Evolutionary conservation across 495 filamentous ascomycete genomes (phyloP).

Genomic region (Opeltia flavorubescens): DNA sequence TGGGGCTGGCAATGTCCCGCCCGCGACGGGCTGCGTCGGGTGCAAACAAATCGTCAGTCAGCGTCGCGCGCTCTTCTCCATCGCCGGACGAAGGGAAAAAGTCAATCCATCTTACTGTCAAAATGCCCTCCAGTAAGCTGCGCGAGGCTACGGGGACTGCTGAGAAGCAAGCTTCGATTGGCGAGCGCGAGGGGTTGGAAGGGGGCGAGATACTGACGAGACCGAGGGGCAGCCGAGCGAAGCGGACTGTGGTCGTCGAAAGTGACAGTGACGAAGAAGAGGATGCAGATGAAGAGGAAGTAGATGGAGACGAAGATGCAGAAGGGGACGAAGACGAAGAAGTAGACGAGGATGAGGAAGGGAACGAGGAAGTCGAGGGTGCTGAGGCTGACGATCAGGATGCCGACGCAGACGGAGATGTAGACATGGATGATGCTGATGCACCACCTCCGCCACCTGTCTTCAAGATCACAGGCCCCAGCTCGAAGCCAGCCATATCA

Average conservation of each 20-base stretch:
- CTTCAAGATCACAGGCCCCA: constrained; percentile 17
- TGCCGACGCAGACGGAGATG: constrained; percentile 31
- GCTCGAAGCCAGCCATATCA: constrained; percentile 22
- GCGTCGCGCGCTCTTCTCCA: constrained; percentile 38
- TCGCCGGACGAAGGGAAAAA: constrained; percentile 42
- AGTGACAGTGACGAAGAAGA: constrained; percentile 39
- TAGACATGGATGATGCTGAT: constrained; percentile 45
- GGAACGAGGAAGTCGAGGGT: constrained; percentile 43
- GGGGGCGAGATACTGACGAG: constrained; percentile 39
- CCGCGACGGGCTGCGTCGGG: constrained; percentile 16
- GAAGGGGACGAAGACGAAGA: constrained; percentile 47
- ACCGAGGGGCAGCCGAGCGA: constrained; percentile 47
- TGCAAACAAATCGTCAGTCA: constrained; percentile 24
- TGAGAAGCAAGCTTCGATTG: constrained; percentile 14
- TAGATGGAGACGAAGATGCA: constrained; percentile 26
- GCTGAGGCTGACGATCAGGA: constrained; percentile 44
- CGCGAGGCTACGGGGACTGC: constrained; percentile 50
- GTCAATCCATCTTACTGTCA: constrained; percentile 69
- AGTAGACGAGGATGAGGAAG: constrained; percentile 40
- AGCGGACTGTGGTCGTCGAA: constrained; percentile 55
- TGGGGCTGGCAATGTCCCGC: constrained; percentile 13
- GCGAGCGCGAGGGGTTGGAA: constrained; percentile 18
- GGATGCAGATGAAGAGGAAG: constrained; percentile 31
- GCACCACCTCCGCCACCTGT: constrained; percentile 19
- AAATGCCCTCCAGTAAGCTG: constrained; percentile 69